Conservation (phyloP, 2,329 filamentous ascomycete genomes). For the Chaetoscypha palmicola region DNA sequence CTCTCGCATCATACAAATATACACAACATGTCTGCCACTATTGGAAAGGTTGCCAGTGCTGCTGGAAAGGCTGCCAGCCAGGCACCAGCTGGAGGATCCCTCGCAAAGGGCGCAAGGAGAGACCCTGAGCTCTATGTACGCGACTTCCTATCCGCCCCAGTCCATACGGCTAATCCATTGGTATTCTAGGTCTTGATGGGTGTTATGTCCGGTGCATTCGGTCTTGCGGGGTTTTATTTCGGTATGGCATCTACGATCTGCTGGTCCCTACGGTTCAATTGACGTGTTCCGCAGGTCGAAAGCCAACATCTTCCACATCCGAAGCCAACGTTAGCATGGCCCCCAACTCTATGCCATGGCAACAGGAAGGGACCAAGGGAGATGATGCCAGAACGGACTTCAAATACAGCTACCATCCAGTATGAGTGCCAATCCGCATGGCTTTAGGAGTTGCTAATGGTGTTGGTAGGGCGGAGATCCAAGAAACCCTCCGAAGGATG, state of each 20-base stretch:
- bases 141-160: conserved; percentile 20
- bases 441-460: conserved; percentile 21
- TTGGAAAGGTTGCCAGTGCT: conserved; percentile 30
- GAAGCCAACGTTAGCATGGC: conserved; percentile 71
- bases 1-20: conserved; percentile 7
- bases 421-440: background rate
- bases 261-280: conserved; percentile 16
- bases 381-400: conserved; percentile 51
- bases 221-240: conserved; percentile 85
- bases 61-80: conserved; percentile 34
- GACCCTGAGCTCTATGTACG: conserved; percentile 72
- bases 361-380: conserved; percentile 56
- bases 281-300: conserved; percentile 52
- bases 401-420: conserved; percentile 50
- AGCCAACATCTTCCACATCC: conserved; percentile 78
- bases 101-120: conserved; percentile 58
- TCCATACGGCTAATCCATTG: conserved; percentile 13
- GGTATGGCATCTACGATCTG: conserved; percentile 40
- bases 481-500: conserved; percentile 70
- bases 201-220: conserved; percentile 84
- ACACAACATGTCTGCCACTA: conserved; percentile 29
- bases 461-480: conserved; percentile 62
- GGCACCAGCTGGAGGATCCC: conserved; percentile 28
- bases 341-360: conserved; percentile 83
- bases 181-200: conserved; percentile 69